Conservation (phyloP, 805 yeast genomes). For the Cyberlindnera amylophila region DNA sequence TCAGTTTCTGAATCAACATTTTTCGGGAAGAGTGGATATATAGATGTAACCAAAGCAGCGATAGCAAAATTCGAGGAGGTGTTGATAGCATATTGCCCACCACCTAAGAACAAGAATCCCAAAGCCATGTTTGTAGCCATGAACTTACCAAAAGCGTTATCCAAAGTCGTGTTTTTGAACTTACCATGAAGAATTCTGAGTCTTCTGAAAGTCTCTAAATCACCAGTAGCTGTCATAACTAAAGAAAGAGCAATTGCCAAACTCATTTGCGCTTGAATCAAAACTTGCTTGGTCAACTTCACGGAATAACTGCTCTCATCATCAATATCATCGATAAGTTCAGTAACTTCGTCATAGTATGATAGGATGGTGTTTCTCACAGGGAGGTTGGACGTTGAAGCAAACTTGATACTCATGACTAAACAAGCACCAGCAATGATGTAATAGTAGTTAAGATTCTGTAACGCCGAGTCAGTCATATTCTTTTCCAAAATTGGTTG, state of each 20-base stretch:
- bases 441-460: conserved; percentile 57
- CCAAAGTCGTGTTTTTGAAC: conserved; percentile 17
- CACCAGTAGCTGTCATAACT: conserved; percentile 91
- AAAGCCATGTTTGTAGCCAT: conserved; percentile 77
- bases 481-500: conserved; percentile 33
- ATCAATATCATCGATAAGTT: conserved; percentile 8
- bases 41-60: conserved; percentile 66
- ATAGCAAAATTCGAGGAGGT: conserved; percentile 54
- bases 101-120: conserved; percentile 86
- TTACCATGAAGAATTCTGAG: conserved; percentile 63
- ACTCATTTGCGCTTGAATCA: conserved; percentile 53
- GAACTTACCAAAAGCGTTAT: conserved; percentile 59
- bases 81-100: conserved; percentile 84
- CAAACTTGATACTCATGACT: conserved; percentile 71
- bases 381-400: conserved; percentile 56
- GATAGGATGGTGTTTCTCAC: conserved; percentile 55
- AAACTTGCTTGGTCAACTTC: conserved; percentile 49
- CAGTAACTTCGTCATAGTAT: conserved; percentile 30
- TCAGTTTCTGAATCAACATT: conserved; percentile 39
- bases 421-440: conserved; percentile 71
- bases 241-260: conserved; percentile 63
- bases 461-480: conserved; percentile 10
- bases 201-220: conserved; percentile 70
- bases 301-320: conserved; percentile 48
- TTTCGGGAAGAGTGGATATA: conserved; percentile 71